Evolutionary conservation across 1,139 yeast species (phyloP).

Genomic region (Candida freyschussii): DNA sequence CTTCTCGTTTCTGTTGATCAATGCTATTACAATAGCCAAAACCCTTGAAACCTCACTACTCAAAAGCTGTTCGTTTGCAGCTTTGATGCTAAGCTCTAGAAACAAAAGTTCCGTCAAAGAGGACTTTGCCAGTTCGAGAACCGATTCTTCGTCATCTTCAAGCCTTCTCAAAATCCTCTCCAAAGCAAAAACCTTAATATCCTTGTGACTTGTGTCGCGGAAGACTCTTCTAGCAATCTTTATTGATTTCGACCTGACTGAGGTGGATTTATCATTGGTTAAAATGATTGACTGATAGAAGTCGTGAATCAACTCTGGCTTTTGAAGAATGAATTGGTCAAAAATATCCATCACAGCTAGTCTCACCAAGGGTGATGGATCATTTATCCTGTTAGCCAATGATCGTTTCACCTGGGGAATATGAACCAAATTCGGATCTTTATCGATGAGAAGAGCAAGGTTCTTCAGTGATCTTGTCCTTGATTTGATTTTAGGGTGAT

Average conservation of each 20-base stretch:
- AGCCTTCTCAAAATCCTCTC: slow-evolving; percentile 48
- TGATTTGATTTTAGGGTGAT: slow-evolving; percentile 51
- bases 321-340: slow-evolving; percentile 42
- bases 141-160: slow-evolving; percentile 66
- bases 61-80: slow-evolving; percentile 14
- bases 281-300: slow-evolving; percentile 39
- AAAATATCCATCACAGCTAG: slow-evolving; percentile 72
- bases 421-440: slow-evolving; percentile 46
- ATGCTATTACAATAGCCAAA: slow-evolving; percentile 34
- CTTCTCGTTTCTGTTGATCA: slow-evolving; percentile 34
- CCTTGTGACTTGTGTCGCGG: slow-evolving; percentile 28
- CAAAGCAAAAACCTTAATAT: slow-evolving; percentile 41
- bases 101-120: slow-evolving; percentile 46
- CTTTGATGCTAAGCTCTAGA: slow-evolving; percentile 16
- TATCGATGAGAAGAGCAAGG: slow-evolving; percentile 45
- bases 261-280: slow-evolving; percentile 51
- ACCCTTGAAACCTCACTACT: slow-evolving; percentile 14
- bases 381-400: slow-evolving; percentile 48
- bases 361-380: slow-evolving; percentile 65
- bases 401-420: slow-evolving; percentile 48
- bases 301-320: slow-evolving; percentile 41
- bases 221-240: slow-evolving; percentile 50
- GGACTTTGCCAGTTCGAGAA: slow-evolving; percentile 42
- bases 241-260: slow-evolving; percentile 61
- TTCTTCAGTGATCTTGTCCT: slow-evolving; percentile 63